Evolutionary conservation across 2,329 filamentous ascomycete species (phyloP).

Genomic region (Phialophora macrospora): DNA sequence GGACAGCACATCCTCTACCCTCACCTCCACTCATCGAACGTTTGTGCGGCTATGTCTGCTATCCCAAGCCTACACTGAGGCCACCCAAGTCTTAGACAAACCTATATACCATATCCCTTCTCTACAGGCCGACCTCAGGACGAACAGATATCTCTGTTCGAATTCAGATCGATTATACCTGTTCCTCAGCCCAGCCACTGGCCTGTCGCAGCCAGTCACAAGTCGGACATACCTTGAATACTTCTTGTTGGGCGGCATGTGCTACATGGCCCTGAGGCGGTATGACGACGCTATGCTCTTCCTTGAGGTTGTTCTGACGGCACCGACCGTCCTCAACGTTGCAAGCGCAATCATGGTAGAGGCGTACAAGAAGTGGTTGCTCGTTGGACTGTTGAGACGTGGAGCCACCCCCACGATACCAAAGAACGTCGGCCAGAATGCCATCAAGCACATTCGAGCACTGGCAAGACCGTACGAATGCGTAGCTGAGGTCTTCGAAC

Average conservation of each 20-base stretch:
- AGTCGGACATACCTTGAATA: slow-evolving; percentile 63
- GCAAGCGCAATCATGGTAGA: slow-evolving; percentile 81
- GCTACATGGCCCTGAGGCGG: slow-evolving; percentile 64
- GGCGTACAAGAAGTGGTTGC: slow-evolving; percentile 88
- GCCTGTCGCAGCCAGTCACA: slow-evolving; percentile 49
- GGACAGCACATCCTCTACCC: slow-evolving; percentile 49
- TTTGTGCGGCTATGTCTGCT: slow-evolving; percentile 51
- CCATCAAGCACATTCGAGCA: slow-evolving; percentile 62
- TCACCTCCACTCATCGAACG: slow-evolving; percentile 51
- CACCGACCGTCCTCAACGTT: slow-evolving; percentile 66
- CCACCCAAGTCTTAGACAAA: slow-evolving; percentile 49
- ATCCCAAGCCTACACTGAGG: slow-evolving; percentile 48
- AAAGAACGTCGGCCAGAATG: slow-evolving; percentile 58
- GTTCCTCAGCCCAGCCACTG: slow-evolving; percentile 47
- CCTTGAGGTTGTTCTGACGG: slow-evolving; percentile 68
- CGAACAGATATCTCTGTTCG: slow-evolving; percentile 42
- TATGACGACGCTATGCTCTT: slow-evolving; percentile 68
- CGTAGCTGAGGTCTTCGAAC: slow-evolving; percentile 71
- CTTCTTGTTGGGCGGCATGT: slow-evolving; percentile 67
- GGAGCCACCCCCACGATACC: slow-evolving; percentile 66
- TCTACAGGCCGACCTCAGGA: slow-evolving; percentile 35
- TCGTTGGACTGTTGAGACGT: slow-evolving; percentile 73
- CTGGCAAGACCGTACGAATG: slow-evolving; percentile 72
- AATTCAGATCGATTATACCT: slow-evolving; percentile 40
- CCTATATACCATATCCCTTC: slow-evolving; percentile 51